These are phyloP conservation scores for Phytophthora pluvialis DNA, from an alignment of 352 stramenopile species.

Conservation along the genomic window DNA sequence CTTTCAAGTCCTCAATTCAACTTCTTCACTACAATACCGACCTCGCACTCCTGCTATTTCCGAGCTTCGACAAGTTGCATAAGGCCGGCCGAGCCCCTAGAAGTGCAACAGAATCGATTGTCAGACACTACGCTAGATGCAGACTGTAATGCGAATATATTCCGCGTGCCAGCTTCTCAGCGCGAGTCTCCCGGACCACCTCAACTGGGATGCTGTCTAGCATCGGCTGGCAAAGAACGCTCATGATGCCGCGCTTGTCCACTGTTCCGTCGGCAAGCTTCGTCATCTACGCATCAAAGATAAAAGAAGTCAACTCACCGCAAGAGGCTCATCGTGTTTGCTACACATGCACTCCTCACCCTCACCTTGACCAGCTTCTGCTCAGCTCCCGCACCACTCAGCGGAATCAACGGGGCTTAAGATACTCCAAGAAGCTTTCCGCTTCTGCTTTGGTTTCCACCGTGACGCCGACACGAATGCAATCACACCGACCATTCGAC, in stretches of 20 bases:
- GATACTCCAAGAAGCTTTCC: constrained; percentile 66
- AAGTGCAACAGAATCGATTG: no score
- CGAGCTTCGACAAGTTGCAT: no score
- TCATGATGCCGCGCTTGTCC: constrained; percentile 81
- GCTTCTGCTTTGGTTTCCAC: constrained; percentile 79
- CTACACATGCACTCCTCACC: no score
- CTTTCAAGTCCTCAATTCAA: no score
- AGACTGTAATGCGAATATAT: no score
- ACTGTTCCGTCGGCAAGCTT: constrained; percentile 64
- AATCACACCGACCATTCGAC: constrained; percentile 54
- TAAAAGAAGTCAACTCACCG: constrained; percentile 12
- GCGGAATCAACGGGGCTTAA: constrained; percentile 79
- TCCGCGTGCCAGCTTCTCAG: constrained; percentile 52
- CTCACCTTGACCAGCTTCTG: constrained; percentile 86
- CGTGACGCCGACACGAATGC: constrained; percentile 82
- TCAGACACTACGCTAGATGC: no score
- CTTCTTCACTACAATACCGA: no score
- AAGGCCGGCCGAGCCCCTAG: no score
- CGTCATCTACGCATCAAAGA: constrained; percentile 55
- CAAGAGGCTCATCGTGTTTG: not conserved
- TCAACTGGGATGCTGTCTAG: constrained; percentile 60
- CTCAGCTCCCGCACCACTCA: constrained; percentile 61
- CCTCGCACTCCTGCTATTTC: no score
- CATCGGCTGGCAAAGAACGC: constrained; percentile 86
- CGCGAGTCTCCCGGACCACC: constrained; percentile 56